A percentile compares a stretch with the other conserved stretches of the same genome.
phyloP scores from a whole-genome alignment of 208 protist species.

The Histomonas meleagridis region DNA sequence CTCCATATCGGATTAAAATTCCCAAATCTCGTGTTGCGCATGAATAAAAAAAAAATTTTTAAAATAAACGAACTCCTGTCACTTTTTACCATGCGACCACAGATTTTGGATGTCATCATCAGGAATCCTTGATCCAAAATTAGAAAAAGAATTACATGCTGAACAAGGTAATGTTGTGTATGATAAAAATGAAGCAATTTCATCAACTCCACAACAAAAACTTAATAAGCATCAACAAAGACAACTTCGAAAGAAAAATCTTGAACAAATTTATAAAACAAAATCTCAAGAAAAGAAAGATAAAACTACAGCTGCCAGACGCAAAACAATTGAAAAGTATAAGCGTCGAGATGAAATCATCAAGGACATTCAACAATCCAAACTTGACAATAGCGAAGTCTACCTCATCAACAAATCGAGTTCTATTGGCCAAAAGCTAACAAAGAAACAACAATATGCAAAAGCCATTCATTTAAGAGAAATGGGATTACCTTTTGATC shows the following conservation, averaged over 20 bases:
- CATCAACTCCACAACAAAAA: not conserved
- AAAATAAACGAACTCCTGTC: no score
- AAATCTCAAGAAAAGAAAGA: not conserved
- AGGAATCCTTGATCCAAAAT: not conserved
- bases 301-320: not conserved
- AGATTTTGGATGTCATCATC: no score
- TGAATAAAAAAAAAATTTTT: no score
- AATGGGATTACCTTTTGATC: not conserved
- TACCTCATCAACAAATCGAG: not conserved
- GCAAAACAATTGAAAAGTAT: not conserved
- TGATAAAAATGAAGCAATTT: not conserved
- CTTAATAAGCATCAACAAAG: constrained; percentile 17
- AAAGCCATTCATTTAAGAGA: not conserved
- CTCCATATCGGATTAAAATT: no score
- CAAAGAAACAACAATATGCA: not conserved
- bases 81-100: no score
- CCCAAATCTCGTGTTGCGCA: no score
- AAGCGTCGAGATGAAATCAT: not conserved
- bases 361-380: not conserved
- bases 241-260: not conserved
- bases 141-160: not conserved
- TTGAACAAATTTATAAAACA: not conserved
- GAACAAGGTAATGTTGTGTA: not conserved
- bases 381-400: not conserved
- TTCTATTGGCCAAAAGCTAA: not conserved